Evolutionary conservation across 2,329 filamentous ascomycete genomes (phyloP), one percentile per base, ranked within the genome.

Genomic region (Alternaria viburni): DNA sequence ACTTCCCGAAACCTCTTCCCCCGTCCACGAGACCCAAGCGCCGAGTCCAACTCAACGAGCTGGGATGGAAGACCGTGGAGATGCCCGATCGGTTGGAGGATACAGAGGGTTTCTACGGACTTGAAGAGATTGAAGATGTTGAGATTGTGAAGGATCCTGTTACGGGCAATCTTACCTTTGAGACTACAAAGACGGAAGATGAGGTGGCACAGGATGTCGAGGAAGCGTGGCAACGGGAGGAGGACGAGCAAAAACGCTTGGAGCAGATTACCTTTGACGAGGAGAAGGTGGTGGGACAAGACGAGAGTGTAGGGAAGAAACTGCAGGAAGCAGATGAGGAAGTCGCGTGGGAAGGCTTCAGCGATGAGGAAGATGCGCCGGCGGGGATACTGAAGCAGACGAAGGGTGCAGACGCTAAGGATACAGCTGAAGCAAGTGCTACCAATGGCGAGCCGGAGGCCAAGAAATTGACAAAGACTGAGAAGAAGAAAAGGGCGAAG

Each of bases 111-210:
- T 97, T 99, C 79, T 96, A 90, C 72, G 93, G 92, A 0, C 82
- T 99, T 2, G 93, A 99, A 74, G 94, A 98, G 74, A 90, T 98
- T 50, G 92, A 97, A 15, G 93, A 92, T 55, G 92, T 99, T 1
- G 92, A 97, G 28, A 86, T 99, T n/a, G 83, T 97, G 45, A 88
- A 86, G 65, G 81, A 85, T 23, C 71, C 70, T 0, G 70, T 73
- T 3, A 85, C 90, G 28, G 89, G 88, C 8, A 76, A 73, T 15
- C 66, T 84, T 6, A 78, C 81, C 6, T 85, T 82, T 61, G 70
- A 72, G 64, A 77, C 77, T 25, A 68, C 69, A 25, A 74, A 77
- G 65, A 70, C 68, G 9, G 73, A 70, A 54, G 70, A 71, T 47
- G 66, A 77, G 70, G 43, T 71, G 63, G 68, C 63, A 43, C 61